phyloP scores from a whole-genome alignment of 257 asterid species.

The Ilex asprella region DNA sequence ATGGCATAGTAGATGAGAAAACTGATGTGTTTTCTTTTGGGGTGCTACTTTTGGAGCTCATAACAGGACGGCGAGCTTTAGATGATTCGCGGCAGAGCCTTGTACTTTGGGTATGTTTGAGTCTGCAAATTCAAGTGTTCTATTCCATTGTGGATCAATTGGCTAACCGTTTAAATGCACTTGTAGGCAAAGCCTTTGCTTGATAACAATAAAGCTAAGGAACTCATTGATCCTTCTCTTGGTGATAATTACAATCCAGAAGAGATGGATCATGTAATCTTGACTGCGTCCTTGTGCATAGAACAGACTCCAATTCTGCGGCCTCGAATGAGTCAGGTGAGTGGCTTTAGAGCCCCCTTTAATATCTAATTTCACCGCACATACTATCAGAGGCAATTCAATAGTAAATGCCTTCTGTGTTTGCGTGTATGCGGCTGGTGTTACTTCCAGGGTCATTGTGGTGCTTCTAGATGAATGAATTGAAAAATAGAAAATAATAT shows the following conservation, averaged over 20 bases:
- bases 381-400: no score
- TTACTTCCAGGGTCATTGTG: no score
- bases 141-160: conserved; percentile 3
- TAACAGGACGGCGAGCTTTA: conserved; percentile 53
- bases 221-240: conserved; percentile 48
- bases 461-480: no score
- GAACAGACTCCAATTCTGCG: conserved; percentile 43
- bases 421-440: no score
- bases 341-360: conserved; percentile 5
- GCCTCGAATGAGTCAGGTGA: conserved; percentile 64
- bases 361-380: no score
- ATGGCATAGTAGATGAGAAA: conserved; percentile 69
- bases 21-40: conserved; percentile 73
- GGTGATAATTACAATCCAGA: conserved; percentile 25
- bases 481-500: no score
- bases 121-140: neutral
- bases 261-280: conserved; percentile 38
- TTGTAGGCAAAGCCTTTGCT: conserved; percentile 65
- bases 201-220: conserved; percentile 22
- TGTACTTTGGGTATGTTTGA: conserved; percentile 55
- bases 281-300: conserved; percentile 49
- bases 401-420: neutral
- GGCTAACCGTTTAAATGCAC: neutral
- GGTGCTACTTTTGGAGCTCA: conserved; percentile 59
- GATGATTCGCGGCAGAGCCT: conserved; percentile 53